phyloP scores from a whole-genome alignment of 176 grass and related monocot genomes.

The Zoysia pacifica region DNA sequence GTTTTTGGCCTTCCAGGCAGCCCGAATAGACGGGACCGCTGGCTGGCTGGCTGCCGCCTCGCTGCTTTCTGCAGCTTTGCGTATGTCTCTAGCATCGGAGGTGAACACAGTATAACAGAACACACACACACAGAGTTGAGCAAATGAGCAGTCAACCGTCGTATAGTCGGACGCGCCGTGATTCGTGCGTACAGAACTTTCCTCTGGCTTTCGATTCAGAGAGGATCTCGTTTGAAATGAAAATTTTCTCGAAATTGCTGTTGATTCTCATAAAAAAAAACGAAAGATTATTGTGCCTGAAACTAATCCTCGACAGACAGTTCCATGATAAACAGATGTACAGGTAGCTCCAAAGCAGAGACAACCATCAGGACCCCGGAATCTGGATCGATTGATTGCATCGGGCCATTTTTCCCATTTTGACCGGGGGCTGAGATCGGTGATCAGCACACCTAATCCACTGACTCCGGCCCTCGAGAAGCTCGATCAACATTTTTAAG shows the following conservation, averaged over 20 bases:
- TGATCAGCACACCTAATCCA: conserved; percentile 31
- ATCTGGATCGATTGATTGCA: conserved; percentile 24
- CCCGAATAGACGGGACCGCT: conserved; percentile 9
- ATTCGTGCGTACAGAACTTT: background rate
- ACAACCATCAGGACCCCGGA: background rate
- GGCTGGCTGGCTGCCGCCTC: background rate
- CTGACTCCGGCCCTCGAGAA: conserved; percentile 20
- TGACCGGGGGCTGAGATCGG: conserved; percentile 20
- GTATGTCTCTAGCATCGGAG: conserved; percentile 3
- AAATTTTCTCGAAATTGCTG: background rate
- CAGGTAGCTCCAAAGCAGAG: background rate
- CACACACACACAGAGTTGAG: too few relatives aligned
- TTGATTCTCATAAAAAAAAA: background rate
- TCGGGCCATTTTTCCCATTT: background rate
- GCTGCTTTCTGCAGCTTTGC: conserved; percentile 25
- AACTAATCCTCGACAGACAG: background rate
- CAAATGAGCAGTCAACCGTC: background rate
- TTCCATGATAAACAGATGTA: background rate
- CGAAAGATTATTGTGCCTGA: background rate
- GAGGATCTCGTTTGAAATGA: background rate
- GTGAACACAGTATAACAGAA: background rate
- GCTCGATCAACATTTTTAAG: conserved; percentile 13
- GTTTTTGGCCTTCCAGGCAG: background rate
- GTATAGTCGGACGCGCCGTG: background rate
- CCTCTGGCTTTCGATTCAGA: background rate